Percentiles rank a stretch among this genome's conserved stretches.
Conservation (phyloP, 192 early-diverging fungal genomes). For the Physocladia obscura region DNA sequence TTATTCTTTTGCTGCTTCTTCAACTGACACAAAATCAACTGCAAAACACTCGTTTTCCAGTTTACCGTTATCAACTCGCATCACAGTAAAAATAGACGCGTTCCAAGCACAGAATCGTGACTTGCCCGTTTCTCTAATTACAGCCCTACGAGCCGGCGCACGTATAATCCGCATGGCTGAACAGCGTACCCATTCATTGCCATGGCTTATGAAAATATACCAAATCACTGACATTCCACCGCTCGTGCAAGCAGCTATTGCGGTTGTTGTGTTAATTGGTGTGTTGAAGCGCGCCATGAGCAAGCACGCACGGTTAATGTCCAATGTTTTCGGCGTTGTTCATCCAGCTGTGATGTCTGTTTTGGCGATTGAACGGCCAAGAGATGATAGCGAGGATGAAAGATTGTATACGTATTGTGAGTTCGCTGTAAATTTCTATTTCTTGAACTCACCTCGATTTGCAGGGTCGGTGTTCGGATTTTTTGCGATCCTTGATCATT, state of each 20-base stretch:
- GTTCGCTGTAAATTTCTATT: background rate
- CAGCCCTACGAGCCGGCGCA: no score
- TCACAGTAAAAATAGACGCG: background rate
- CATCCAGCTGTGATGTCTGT: conserved; percentile 45
- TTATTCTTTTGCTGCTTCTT: no score
- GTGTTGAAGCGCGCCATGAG: conserved; percentile 32
- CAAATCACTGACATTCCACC: conserved; percentile 37
- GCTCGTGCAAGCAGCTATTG: conserved; percentile 28
- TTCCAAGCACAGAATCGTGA: no score
- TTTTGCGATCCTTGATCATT: conserved; percentile 44
- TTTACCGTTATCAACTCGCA: no score
- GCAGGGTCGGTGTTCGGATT: conserved; percentile 52
- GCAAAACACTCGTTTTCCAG: no score
- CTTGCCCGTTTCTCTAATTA: background rate
- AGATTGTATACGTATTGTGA: conserved; percentile 57
- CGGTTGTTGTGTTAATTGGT: conserved; percentile 16
- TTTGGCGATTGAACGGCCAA: conserved; percentile 47
- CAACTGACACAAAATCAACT: no score
- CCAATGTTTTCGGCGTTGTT: conserved; percentile 43
- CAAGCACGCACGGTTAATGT: conserved; percentile 38
- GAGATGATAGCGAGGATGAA: conserved; percentile 48
- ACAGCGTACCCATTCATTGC: conserved; percentile 27
- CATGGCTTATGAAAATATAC: conserved; percentile 34
- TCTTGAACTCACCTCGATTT: background rate
- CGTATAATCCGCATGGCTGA: no score